Percentiles rank a stretch among this genome's conserved stretches.
Evolutionary conservation across 2,329 filamentous ascomycete species (phyloP).

Genomic region (Aureobasidium sp.): DNA sequence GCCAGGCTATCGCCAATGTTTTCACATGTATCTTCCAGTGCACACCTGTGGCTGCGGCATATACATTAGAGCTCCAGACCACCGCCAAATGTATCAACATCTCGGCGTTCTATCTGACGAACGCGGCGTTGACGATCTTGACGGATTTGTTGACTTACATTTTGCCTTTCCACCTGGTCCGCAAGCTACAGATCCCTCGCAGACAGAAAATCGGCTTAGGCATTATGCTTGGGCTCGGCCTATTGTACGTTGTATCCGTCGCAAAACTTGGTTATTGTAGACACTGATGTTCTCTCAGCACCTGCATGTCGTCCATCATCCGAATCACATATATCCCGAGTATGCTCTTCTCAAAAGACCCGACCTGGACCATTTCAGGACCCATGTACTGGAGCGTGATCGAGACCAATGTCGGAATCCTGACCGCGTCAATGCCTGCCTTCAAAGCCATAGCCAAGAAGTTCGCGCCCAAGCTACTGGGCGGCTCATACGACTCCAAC

Average conservation of each 20-base stretch:
- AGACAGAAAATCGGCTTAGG: constrained; percentile 3
- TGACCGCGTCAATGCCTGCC: constrained; percentile 32
- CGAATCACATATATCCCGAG: constrained; percentile 7
- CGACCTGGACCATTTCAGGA: constrained; percentile 3
- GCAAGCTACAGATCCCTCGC: background rate
- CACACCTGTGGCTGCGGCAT: background rate
- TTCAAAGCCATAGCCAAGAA: constrained; percentile 31
- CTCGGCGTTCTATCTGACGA: background rate
- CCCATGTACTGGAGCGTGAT: constrained; percentile 28
- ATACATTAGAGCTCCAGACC: background rate
- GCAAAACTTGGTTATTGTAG: background rate
- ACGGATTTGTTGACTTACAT: constrained; percentile 8
- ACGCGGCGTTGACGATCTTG: background rate
- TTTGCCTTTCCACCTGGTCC: constrained; percentile 2
- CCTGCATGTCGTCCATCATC: constrained; percentile 3
- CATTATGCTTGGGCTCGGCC: background rate
- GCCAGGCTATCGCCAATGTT: constrained; percentile 8
- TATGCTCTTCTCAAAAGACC: constrained; percentile 7
- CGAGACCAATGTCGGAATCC: constrained; percentile 33
- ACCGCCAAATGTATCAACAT: constrained; percentile 5
- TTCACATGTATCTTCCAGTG: constrained; percentile 10
- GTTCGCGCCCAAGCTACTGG: constrained; percentile 29
- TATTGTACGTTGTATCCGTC: background rate
- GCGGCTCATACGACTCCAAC: background rate
- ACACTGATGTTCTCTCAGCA: background rate